Percentiles rank a stretch among this genome's conserved stretches.
Conservation (phyloP, 306 rosid species). For the Pyrus pyrifolia region DNA sequence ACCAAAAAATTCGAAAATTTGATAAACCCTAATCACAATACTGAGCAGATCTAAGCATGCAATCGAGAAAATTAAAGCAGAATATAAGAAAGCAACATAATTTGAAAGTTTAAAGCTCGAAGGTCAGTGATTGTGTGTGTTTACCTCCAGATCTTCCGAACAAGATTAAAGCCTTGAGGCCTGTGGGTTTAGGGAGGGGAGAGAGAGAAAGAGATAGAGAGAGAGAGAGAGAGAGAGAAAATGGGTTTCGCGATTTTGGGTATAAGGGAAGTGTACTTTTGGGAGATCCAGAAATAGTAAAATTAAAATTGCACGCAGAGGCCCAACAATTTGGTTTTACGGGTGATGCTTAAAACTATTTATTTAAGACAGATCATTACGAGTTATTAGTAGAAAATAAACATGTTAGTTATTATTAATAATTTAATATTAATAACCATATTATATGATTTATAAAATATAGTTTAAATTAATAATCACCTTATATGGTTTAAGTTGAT, state of each 20-base stretch:
- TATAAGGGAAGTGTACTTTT: constrained; percentile 13
- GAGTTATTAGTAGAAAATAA: too few relatives aligned
- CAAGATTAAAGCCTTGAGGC: constrained; percentile 24
- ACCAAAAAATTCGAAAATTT: not conserved
- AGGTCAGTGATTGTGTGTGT: constrained; percentile 6
- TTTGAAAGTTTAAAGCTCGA: not conserved
- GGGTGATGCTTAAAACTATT: too few relatives aligned
- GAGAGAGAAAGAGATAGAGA: not conserved
- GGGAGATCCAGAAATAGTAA: constrained; percentile 9
- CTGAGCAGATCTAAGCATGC: constrained; percentile 7
- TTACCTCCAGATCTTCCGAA: constrained; percentile 62
- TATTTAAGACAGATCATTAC: too few relatives aligned
- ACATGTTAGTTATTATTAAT: too few relatives aligned
- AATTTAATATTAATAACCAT: too few relatives aligned
- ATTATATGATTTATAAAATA: too few relatives aligned
- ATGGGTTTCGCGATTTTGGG: not conserved
- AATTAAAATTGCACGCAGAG: not conserved
- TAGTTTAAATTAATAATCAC: too few relatives aligned
- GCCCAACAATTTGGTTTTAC: too few relatives aligned
- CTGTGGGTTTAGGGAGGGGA: constrained; percentile 20
- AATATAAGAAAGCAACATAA: constrained; percentile 4
- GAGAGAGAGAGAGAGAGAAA: not conserved
- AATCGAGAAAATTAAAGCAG: not conserved
- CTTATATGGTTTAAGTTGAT: too few relatives aligned
- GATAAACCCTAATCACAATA: constrained; percentile 38